Evolutionary conservation across 768 basidiomycete genomes (phyloP), one percentile per base, ranked within the genome.

Genomic region (Boletus sensibilis): DNA sequence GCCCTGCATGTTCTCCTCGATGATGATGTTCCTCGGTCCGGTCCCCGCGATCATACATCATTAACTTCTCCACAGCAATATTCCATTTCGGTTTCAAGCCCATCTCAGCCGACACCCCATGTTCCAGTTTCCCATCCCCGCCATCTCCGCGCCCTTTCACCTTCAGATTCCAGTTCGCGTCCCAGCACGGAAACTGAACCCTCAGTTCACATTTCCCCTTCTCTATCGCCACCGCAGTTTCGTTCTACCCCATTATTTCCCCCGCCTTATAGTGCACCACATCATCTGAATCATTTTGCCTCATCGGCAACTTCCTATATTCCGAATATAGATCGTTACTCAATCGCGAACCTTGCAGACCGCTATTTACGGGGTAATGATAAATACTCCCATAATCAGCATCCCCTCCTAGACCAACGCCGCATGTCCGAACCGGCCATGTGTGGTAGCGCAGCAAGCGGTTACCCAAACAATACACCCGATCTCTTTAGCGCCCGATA

Each of bases 361-460:
- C 75, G 73, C 57, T 72, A 74, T 71, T 68, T 77, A 69, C 78
- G 75, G 67, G 65, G 64, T 56, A 69, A 53, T 57, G 71, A 71
- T 69, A 70, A 68, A 67, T 63, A 72, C 66, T 58, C 69, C 61
- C 70, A 67, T 63, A 71, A 64, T 69, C 70, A 63, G 65, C 59
- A 63, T 64, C 61, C 74, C 55, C 67, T 76, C 59, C 71, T 80
- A 55, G 84, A 85, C 74, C 82, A 83, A 51, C 77, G 85, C 66
- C 82, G 86, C 69, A 84, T 86, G 82, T 87, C 86, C 65, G 85
- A 87, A 68, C 84, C 86, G 45, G 73, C 82, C 52, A 74, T 81
- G 58, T 76, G 79, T 57, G 64, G 75, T 62, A 76, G 75, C 68
- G 59, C 77, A 51, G 76, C 82, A 65, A 60, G 74, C 40, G 59